Base-by-base conservation (phyloP, 2,329 filamentous ascomycete genomes). In the Cercospora brassicicola region DNA sequence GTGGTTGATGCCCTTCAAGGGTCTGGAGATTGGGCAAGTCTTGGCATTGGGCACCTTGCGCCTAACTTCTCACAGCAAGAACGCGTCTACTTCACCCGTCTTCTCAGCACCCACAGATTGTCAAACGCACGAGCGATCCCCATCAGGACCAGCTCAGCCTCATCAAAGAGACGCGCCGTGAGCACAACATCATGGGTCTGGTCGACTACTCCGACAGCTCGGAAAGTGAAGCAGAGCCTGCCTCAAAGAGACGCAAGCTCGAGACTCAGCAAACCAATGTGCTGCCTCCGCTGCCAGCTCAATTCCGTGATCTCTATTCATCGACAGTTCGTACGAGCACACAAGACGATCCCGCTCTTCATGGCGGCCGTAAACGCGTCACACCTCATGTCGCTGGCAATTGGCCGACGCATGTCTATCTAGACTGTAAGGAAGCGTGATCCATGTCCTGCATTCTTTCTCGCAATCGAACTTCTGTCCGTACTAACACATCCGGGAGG, bases 361-460 rank as follows among this genome's bases (percentile, higher is more conserved):
- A 99, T 79, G 91, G 90, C 33, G 95, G 95, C 64, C 89, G 94
- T 56, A 92, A 90, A 77, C 88, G 95, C 51, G 87, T 90, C 66
- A 91, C 89, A 59, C 94, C 94, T 26, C 95, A 99, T 80, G 84
- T 94, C 28, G 87, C 89, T 67, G 95, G 95, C 68, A 92, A 93
- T 79, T 99, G 95, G 95, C 93, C 94, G 1, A 93, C 90, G 36
- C 94, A 98, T 80, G 78, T 98, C 56, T 98, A 96, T 79, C 84
- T 97, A 66, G 94, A 98, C 82, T 99, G 95, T 96, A 84, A 81
- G 89, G 83, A 59, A 10, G 36, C 56, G 57, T 23, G 57, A 36
- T 36, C 11, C 28, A 55, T 55, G 5, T 26, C 11, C 26, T 33
- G n/a, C 63, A 36, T 63, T 39, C n/a, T 70, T 65, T 15, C 60